Percentiles rank a stretch among this genome's conserved stretches.
Evolutionary conservation across 2,329 filamentous ascomycete genomes (phyloP).

Genomic region (Cytospora leucostoma): DNA sequence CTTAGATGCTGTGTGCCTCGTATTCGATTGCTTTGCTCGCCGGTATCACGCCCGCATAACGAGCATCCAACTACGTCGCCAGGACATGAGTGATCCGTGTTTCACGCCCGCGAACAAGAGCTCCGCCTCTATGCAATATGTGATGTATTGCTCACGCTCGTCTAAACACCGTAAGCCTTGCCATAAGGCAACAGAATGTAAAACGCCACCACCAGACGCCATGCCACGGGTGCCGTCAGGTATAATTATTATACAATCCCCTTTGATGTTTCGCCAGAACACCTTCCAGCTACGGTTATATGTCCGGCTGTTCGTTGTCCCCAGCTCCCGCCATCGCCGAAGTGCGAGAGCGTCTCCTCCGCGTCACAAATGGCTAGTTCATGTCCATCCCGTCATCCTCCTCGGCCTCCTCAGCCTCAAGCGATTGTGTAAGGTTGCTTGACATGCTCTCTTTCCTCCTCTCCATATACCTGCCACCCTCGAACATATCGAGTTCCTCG

Average conservation of each 20-base stretch:
- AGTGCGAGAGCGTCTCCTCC: constrained; percentile 2
- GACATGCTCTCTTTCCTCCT: constrained; percentile 61
- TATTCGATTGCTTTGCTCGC: constrained; percentile 3
- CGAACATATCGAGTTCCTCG: constrained; percentile 69
- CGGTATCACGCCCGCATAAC: constrained; percentile 45
- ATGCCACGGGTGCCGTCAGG: constrained; percentile 19
- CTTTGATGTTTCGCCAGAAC: neutral
- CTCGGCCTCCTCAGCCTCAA: constrained; percentile 58
- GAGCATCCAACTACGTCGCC: constrained; percentile 57
- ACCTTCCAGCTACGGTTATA: neutral
- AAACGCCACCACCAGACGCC: constrained; percentile 21
- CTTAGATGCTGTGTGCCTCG: neutral
- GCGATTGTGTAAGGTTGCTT: constrained; percentile 58
- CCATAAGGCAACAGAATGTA: constrained; percentile 1
- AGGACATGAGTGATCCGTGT: constrained; percentile 63
- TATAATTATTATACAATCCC: neutral
- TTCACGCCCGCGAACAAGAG: constrained; percentile 59
- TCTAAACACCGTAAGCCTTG: constrained; percentile 7
- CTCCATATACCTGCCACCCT: constrained; percentile 42
- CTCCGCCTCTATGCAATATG: constrained; percentile 30
- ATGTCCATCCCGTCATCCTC: constrained; percentile 67
- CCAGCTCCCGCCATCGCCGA: neutral
- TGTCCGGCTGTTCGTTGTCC: neutral
- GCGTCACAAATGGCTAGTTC: constrained; percentile 35
- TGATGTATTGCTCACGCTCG: constrained; percentile 6